Conservation (phyloP, 2,329 filamentous ascomycete genomes). For the Claviceps paspali region DNA sequence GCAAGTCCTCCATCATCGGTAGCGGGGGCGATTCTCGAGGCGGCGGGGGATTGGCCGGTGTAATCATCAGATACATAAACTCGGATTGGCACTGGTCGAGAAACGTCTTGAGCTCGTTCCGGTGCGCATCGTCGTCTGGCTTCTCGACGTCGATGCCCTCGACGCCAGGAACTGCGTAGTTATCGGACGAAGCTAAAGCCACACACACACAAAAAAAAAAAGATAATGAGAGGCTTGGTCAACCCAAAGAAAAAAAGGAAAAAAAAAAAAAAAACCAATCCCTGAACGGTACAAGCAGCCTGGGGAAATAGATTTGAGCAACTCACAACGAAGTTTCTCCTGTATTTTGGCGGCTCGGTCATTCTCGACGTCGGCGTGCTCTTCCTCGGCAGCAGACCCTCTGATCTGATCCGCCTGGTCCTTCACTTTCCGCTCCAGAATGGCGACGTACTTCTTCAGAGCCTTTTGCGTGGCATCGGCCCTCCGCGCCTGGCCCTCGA, state of each 20-base stretch:
- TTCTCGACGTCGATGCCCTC: slow-evolving; percentile 32
- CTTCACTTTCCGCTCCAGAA: slow-evolving; percentile 78
- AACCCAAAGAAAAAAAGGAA: not conserved
- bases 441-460: slow-evolving; percentile 74
- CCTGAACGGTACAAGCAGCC: not conserved
- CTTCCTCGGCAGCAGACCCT: slow-evolving; percentile 22
- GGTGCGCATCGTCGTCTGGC: slow-evolving; percentile 34
- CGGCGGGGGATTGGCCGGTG: slow-evolving; percentile 48
- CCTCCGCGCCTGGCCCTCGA: slow-evolving; percentile 79
- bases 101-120: slow-evolving; percentile 42
- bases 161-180: slow-evolving; percentile 25
- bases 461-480: slow-evolving; percentile 81
- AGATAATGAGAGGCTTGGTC: too few relatives aligned
- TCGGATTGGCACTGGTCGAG: slow-evolving; percentile 50
- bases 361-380: slow-evolving; percentile 29
- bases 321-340: slow-evolving; percentile 39
- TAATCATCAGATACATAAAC: slow-evolving; percentile 53
- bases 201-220: too few relatives aligned
- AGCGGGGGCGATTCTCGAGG: slow-evolving; percentile 47
- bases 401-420: slow-evolving; percentile 63
- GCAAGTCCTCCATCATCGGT: slow-evolving; percentile 43
- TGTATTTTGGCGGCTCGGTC: slow-evolving; percentile 38
- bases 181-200: slow-evolving; percentile 27
- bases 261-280: not conserved
- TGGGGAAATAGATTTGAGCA: slow-evolving; percentile 3